Percentiles rank a stretch among this genome's conserved stretches.
Evolutionary conservation across 1,139 yeast species (phyloP).

Genomic region (Candida sanyaensis): DNA sequence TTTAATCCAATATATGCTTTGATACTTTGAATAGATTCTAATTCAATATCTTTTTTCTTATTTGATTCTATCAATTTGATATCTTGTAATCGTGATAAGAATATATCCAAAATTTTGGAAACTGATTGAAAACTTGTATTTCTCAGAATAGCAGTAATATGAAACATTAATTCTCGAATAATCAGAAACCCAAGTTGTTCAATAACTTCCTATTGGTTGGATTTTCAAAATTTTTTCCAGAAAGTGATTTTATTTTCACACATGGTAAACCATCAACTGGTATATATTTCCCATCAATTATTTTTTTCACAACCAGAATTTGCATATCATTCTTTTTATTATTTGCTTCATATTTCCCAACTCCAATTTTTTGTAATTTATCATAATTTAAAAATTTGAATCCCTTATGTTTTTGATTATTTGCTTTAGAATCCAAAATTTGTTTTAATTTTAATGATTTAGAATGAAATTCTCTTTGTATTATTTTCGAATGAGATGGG

Average conservation of each 20-base stretch:
- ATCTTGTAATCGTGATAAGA: background rate
- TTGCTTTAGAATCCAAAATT: background rate
- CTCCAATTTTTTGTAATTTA: slow-evolving; percentile 1
- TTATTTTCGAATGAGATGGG: background rate
- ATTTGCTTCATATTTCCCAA: slow-evolving; percentile 1
- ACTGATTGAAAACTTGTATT: background rate
- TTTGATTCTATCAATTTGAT: background rate
- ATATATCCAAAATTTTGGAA: background rate
- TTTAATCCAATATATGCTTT: slow-evolving; percentile 1
- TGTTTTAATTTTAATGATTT: background rate
- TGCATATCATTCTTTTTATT: background rate
- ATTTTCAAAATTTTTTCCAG: slow-evolving; percentile 5
- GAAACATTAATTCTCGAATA: slow-evolving; percentile 1
- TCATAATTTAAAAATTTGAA: slow-evolving; percentile 9
- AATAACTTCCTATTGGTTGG: slow-evolving; percentile 6
- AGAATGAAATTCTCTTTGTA: background rate
- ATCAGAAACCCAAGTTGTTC: slow-evolving; percentile 9
- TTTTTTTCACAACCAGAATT: background rate
- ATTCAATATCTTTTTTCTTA: background rate
- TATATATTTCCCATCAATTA: background rate
- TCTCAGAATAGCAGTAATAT: background rate
- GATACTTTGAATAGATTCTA: background rate
- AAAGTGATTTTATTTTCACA: background rate
- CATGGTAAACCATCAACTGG: background rate
- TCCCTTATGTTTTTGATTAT: background rate